These are phyloP conservation scores for Vitis rotundifolia DNA, from an alignment of 164 flowering plant species.

Conservation along the genomic window DNA sequence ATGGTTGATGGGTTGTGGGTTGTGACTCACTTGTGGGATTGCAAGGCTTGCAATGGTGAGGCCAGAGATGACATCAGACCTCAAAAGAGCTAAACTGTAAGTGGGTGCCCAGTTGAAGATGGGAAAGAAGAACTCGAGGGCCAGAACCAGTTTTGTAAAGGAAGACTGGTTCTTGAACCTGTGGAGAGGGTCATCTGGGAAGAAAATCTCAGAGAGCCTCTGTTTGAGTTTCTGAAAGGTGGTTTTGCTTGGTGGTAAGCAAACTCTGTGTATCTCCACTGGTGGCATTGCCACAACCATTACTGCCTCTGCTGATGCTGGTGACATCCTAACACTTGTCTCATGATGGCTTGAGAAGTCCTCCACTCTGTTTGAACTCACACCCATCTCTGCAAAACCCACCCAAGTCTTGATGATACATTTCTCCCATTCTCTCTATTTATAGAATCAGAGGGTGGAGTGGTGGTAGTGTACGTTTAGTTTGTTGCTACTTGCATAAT, in stretches of 20 bases:
- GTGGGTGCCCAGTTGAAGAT: slow-evolving; percentile 62
- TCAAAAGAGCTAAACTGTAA: slow-evolving; percentile 42
- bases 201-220: slow-evolving; percentile 69
- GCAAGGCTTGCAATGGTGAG: slow-evolving; percentile 86
- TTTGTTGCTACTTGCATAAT: too few relatives aligned
- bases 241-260: slow-evolving; percentile 59
- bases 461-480: too few relatives aligned
- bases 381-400: slow-evolving; percentile 36
- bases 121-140: slow-evolving; percentile 77
- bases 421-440: too few relatives aligned
- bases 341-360: slow-evolving; percentile 32
- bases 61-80: slow-evolving; percentile 68
- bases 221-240: slow-evolving; percentile 56
- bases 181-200: slow-evolving; percentile 88
- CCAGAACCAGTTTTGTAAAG: slow-evolving; percentile 44
- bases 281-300: slow-evolving; percentile 7
- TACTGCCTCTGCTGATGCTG: not conserved
- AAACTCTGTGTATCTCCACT: slow-evolving; percentile 55
- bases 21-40: slow-evolving; percentile 60
- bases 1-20: too few relatives aligned
- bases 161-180: slow-evolving; percentile 63
- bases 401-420: too few relatives aligned
- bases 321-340: slow-evolving; percentile 17
- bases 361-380: slow-evolving; percentile 56
- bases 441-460: too few relatives aligned